Conservation (phyloP, 768 basidiomycete genomes). For the Calvatia gigantea region DNA sequence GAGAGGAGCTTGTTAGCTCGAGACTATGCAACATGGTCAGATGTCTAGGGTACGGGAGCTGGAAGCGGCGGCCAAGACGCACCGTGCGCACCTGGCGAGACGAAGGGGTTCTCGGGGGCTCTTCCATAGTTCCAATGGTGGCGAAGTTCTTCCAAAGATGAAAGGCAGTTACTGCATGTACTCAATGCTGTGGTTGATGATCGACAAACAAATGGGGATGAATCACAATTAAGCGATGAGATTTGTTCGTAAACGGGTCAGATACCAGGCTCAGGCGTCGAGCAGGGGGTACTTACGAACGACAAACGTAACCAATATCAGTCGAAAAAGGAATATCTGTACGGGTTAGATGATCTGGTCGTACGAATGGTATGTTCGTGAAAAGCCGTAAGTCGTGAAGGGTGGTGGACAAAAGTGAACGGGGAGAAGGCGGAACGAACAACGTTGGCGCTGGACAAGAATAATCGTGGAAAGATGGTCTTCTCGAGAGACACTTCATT, state of each 20-base stretch:
- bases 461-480: too few species aligned
- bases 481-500: too few species aligned
- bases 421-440: too few species aligned
- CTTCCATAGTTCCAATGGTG: conserved; percentile 5
- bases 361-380: too few species aligned
- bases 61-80: neutral
- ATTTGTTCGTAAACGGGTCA: neutral
- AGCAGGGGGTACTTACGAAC: too few species aligned
- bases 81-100: conserved; percentile 9
- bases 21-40: conserved; percentile 16
- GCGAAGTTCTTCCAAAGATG: neutral
- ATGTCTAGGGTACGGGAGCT: neutral
- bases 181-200: neutral
- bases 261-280: too few species aligned
- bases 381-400: too few species aligned
- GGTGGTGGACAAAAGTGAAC: too few species aligned
- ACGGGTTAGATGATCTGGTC: too few species aligned
- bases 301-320: too few species aligned
- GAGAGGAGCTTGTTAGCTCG: conserved; percentile 34
- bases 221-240: neutral
- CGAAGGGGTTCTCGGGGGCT: conserved; percentile 3
- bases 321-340: too few species aligned
- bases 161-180: neutral
- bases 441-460: too few species aligned
- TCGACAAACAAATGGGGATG: neutral